Base-by-base conservation (phyloP, 2,329 filamentous ascomycete species). In the Paraphoma chrysanthemicola region DNA sequence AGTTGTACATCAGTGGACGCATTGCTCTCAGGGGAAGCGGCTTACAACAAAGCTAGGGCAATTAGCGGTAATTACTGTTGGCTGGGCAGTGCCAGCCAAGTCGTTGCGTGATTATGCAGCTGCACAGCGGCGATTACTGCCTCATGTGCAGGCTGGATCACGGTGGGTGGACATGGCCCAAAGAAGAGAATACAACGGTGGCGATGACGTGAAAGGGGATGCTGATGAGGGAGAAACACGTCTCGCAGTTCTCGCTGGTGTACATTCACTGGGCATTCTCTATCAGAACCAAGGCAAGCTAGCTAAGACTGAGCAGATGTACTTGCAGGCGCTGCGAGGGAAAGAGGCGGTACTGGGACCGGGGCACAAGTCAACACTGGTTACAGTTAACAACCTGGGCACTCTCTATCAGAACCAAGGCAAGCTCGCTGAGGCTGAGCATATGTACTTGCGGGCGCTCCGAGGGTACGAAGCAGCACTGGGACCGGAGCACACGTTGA, bases 101-200 rank as follows among this genome's bases (percentile, higher is more conserved):
- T 50, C 49, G 11, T 45, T 36, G 14, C 44, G 47, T 66, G 28
- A 57, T 46, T 59, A 50, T 17, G 9, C 36, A 48, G 48, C 42
- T 7, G 14, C 59, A 44, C 62, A 71, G 45, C 62, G 60, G 9
- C 62, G 63, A 52, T 64, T 66, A 44, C 56, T 68, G 14, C 59
- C 43, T 44, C 63, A 69, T 51, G 55, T 54, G 6, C 54, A 63
- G 33, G 48, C 45, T 8, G 56, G 53, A 44, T 59, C 43, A 50
- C 4, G 17, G 29, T 47, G 45, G 58, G 28, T 48, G 50, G 48
- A 17, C 16, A 48, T 52, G 52, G 47, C 45, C 31, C 48, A 49
- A 33, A 43, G 45, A 46, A 54, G 39, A 33, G 42, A 44, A 10
- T 10, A 7, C 12, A 11, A 43, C 7, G 36, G 28, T 7, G 2